A percentile compares a stretch with the other conserved stretches of the same genome.
phyloP scores from a whole-genome alignment of 2,329 filamentous ascomycete genomes.

The Dactylellina leptospora region DNA sequence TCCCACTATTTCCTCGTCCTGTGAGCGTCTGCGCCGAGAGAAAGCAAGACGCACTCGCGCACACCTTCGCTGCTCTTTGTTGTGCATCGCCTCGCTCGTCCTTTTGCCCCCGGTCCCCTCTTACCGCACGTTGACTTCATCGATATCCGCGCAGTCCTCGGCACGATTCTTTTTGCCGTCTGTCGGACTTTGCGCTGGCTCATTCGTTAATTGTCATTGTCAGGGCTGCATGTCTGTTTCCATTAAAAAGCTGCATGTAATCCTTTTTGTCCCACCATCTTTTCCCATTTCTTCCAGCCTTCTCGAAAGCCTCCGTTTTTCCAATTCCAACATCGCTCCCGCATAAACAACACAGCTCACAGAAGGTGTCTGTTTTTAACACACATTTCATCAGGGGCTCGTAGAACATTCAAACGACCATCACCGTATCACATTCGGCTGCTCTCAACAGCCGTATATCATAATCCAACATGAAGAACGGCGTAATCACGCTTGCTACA shows the following conservation, averaged over 20 bases:
- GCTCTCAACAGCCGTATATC: not conserved
- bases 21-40: too few relatives aligned
- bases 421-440: not conserved
- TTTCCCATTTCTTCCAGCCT: slow-evolving; percentile 19
- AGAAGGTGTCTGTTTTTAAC: not conserved
- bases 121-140: slow-evolving; percentile 11
- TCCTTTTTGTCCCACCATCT: not conserved
- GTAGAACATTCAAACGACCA: too few relatives aligned
- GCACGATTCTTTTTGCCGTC: not conserved
- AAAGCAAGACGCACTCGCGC: too few relatives aligned
- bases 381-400: not conserved
- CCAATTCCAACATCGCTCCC: not conserved
- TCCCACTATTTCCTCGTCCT: too few relatives aligned
- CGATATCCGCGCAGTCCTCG: not conserved
- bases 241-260: too few relatives aligned
- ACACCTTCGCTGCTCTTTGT: slow-evolving; percentile 21
- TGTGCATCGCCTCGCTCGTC: not conserved
- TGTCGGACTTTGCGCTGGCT: not conserved
- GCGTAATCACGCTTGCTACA: slow-evolving; percentile 12
- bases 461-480: slow-evolving; percentile 29
- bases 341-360: not conserved
- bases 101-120: not conserved
- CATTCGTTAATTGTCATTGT: too few relatives aligned
- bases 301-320: not conserved
- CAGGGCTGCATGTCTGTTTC: too few relatives aligned